Base-by-base conservation (phyloP, 345 rosid genomes). In the Gossypium turneri region DNA sequence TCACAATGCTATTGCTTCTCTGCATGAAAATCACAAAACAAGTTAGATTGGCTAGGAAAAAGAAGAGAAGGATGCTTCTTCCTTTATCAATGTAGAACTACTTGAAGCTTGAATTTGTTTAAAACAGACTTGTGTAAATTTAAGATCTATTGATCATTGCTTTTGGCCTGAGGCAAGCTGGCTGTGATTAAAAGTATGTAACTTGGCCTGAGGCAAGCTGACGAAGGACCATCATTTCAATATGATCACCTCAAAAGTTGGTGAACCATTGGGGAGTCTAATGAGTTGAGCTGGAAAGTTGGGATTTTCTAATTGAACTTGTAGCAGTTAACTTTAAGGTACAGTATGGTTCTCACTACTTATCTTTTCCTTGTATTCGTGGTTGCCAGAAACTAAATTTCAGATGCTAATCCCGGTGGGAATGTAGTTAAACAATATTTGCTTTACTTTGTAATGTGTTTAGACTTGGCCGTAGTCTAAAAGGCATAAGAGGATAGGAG, bases 11-110 rank as follows among this genome's bases (percentile, higher is more conserved):
- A 19, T 77, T 94, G 70, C 92, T 92, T 74, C 67, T 88, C 51
- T 91, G 93, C 91, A 88, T 94, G 97, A 92, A 88, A 87, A 66
- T 92, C 72, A 81, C 90, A 67, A 94, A 94, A 90, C 95, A 93
- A 79, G 90, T 85, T 79, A 89, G 92, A 83, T 66, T 83, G 79
- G 86, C 91, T 11, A 88, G 92, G 88, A 94, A 89, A 74, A 94
- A 89, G 94, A 94, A 89, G 79, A 88, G 97, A 77, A 86, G 98
- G 85, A 94, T 94, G 98, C 95, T 94, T 83, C 97, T 94, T 78
- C 98, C 98, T 16, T 82, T 94, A 74, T 94, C 99, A 38, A 90
- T 95, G 98, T 95, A 85, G 76, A 75, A 75, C 72, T 45, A 53
- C 64, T 13, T 16, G 55, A 66, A 66, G 53, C 41, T 53, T 34